These are phyloP conservation scores for Conticribra weissflogii DNA, from an alignment of 108 stramenopile species.

Conservation along the genomic window DNA sequence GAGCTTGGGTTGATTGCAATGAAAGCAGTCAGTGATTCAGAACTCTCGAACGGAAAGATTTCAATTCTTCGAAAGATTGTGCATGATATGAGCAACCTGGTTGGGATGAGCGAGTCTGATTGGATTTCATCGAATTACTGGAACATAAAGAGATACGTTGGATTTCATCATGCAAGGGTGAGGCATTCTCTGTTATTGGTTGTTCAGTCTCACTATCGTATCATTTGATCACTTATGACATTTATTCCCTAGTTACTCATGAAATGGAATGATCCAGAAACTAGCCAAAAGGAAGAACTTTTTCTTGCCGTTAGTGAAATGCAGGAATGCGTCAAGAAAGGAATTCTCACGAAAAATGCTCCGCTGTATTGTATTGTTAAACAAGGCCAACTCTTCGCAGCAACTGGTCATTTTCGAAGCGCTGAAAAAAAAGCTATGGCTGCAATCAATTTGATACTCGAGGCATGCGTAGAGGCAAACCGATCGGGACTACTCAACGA, in stretches of 20 bases:
- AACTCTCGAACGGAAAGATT: constrained; percentile 54
- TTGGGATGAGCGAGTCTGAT: constrained; percentile 44
- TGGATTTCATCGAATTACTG: constrained; percentile 70
- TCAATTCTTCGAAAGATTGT: constrained; percentile 60
- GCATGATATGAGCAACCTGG: constrained; percentile 49
- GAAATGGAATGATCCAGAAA: constrained; percentile 74
- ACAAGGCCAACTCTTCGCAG: constrained; percentile 29
- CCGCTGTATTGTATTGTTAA: constrained; percentile 44
- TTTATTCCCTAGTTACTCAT: constrained; percentile 57
- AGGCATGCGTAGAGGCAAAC: constrained; percentile 44
- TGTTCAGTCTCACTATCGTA: too few relatives aligned
- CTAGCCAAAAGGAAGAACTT: constrained; percentile 62
- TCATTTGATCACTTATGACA: too few relatives aligned
- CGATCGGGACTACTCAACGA: constrained; percentile 33
- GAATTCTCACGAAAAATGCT: constrained; percentile 48
- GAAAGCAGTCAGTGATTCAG: constrained; percentile 58
- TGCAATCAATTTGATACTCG: constrained; percentile 40
- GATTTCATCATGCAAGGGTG: constrained; percentile 65
- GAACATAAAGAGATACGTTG: constrained; percentile 60
- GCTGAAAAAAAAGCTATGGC: constrained; percentile 22
- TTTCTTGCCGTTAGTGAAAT: constrained; percentile 66
- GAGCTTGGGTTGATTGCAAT: constrained; percentile 62
- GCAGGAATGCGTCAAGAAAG: constrained; percentile 32
- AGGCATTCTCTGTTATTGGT: too few relatives aligned
- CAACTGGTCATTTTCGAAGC: constrained; percentile 2